Evolutionary conservation across 2,329 filamentous ascomycete species (phyloP).

Genomic region (Sporothrix protearum): DNA sequence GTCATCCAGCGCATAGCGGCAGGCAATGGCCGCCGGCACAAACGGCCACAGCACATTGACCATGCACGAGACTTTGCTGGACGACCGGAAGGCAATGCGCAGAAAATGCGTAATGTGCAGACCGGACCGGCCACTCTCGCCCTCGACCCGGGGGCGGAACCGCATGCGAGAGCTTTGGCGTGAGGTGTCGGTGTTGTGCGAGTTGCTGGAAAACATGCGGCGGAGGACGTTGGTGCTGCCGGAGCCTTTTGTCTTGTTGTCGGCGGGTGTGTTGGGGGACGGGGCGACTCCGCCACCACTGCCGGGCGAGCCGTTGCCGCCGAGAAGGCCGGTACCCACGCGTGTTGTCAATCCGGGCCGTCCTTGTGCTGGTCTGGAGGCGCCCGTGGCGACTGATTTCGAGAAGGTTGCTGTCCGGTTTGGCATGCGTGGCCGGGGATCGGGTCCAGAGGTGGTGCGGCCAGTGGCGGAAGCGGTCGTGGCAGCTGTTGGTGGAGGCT

Average conservation of each 20-base stretch:
- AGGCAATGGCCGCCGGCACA: constrained; percentile 67
- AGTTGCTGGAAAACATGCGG: background rate
- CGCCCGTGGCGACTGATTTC: background rate
- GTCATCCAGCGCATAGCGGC: constrained; percentile 43
- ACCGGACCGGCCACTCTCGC: constrained; percentile 66
- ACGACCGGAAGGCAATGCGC: constrained; percentile 60
- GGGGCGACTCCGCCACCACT: background rate
- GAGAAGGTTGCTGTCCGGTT: background rate
- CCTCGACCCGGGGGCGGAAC: constrained; percentile 36
- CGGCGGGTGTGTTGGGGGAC: background rate
- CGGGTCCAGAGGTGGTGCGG: background rate
- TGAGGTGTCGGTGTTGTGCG: background rate
- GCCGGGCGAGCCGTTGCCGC: background rate
- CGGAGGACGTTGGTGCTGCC: background rate
- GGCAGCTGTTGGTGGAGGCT: background rate
- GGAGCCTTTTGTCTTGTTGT: background rate
- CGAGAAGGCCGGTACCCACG: background rate
- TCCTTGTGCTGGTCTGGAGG: background rate
- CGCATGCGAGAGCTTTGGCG: constrained; percentile 14
- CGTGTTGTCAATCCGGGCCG: background rate
- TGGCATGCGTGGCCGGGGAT: background rate
- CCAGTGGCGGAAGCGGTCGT: background rate
- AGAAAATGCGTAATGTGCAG: constrained; percentile 63
- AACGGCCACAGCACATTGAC: constrained; percentile 74
- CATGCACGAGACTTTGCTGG: constrained; percentile 58